phyloP scores from a whole-genome alignment of 306 rosid species.

The Glycine latifolia region DNA sequence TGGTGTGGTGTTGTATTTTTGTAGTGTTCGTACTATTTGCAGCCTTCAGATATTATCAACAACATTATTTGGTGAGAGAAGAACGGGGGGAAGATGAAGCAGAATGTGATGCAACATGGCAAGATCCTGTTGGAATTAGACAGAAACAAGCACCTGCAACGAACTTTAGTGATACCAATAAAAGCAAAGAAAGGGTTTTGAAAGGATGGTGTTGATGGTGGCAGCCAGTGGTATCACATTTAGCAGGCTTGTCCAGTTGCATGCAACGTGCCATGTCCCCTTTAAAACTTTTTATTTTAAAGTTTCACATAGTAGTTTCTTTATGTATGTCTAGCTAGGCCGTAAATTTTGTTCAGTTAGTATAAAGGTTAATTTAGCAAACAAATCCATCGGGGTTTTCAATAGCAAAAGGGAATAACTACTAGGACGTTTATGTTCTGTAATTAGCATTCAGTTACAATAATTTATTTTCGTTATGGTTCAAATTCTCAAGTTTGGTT shows the following conservation, averaged over 20 bases:
- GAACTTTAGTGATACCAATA: constrained; percentile 33
- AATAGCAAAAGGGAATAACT: constrained; percentile 27
- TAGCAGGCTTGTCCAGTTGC: not conserved
- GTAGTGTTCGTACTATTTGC: constrained; percentile 80
- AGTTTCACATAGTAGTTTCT: constrained; percentile 12
- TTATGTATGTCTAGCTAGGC: not conserved
- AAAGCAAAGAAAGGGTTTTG: constrained; percentile 55
- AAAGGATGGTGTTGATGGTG: not conserved
- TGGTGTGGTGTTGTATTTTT: constrained; percentile 20
- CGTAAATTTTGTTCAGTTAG: constrained; percentile 43
- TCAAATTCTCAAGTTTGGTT: not conserved
- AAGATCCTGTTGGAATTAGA: constrained; percentile 33
- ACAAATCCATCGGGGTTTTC: constrained; percentile 12
- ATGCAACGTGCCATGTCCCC: not conserved
- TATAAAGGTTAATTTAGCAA: constrained; percentile 35
- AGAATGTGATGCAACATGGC: constrained; percentile 53
- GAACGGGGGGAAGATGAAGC: constrained; percentile 20
- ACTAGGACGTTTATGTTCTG: not conserved
- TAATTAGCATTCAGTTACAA: constrained; percentile 38
- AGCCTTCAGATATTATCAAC: constrained; percentile 84
- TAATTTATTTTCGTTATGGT: not conserved
- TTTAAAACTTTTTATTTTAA: not conserved
- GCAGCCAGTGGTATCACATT: constrained; percentile 6
- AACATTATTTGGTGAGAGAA: constrained; percentile 58
- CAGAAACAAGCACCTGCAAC: no score